Base-by-base conservation (phyloP, 139 green algal genomes). In the Limnomonas spitsbergensis region DNA sequence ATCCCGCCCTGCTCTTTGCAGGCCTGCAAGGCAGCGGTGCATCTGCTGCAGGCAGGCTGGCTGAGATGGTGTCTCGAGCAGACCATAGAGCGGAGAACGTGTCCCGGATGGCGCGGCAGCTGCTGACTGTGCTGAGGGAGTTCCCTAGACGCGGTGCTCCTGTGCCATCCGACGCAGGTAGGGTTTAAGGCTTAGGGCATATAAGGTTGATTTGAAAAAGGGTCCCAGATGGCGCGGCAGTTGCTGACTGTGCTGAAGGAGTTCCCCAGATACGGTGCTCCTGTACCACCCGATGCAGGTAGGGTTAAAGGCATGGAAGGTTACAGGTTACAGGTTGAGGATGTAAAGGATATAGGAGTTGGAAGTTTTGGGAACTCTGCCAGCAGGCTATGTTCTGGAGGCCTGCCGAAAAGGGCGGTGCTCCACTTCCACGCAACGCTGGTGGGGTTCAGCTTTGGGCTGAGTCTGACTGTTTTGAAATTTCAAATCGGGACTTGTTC, bases 41-140 rank as follows among this genome's bases (percentile, higher is more conserved):
- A 7, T 76, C 74, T 29, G 73, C 77, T 20, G 69, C 83, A 37
- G 56, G 52, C 27, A 35, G 40, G 7, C 52, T 83, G 3, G 82
- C 82, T 4, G 34, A 40, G 42, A 77, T 76, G 27, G 82, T 87
- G n/a, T 80, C 78, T 4, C 73, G 75, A 4, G 81, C 82, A 31
- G 82, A 87, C 71, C 31, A 27, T 27, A 79, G 83, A 9, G 83
- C 83, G 14, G 83, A 88, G 54, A 75, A 88, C 67, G 81, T 85
- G 27, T 83, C 80, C 14, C 67, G 68, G 29, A 88, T 88, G 83
- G 80, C 83, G 20, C 79, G 83, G 35, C 83, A 88, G 54, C 73
- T 88, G 53, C 80, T 88, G 53, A 36, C 40, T 9, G 84, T 85
- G 36, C 78, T 84, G 52, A 76, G 85, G 29, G 78, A 82, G 39